Percentiles rank a stretch among this genome's conserved stretches.
Evolutionary conservation across 106 monocot species (phyloP).

Genomic region (Dendrobium officinale): DNA sequence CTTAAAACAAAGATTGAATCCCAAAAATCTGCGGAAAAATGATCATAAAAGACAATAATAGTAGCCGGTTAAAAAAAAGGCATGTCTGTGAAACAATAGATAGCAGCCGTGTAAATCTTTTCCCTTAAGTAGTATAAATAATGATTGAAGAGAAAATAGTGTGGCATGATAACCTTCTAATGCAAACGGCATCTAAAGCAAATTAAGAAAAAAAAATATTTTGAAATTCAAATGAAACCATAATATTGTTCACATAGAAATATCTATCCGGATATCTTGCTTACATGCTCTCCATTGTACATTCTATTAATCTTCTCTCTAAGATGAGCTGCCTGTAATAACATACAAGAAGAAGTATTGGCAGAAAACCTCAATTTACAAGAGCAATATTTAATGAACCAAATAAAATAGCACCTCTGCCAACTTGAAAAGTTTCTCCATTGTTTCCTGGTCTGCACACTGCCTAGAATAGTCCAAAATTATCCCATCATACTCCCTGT

Average conservation of each 20-base stretch:
- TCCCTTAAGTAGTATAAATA: not conserved
- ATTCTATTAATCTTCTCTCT: slow-evolving; percentile 20
- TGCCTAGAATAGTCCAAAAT: slow-evolving; percentile 23
- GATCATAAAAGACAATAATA: not conserved
- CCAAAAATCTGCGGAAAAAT: too few relatives aligned
- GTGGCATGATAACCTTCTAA: not conserved
- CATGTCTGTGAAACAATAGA: not conserved
- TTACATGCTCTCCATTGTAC: slow-evolving; percentile 22
- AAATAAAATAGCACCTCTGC: slow-evolving; percentile 20
- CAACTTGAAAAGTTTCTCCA: slow-evolving; percentile 25
- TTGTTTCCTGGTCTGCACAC: slow-evolving; percentile 6
- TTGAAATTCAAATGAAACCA: not conserved
- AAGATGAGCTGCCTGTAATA: slow-evolving; percentile 19
- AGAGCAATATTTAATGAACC: not conserved
- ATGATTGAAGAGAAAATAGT: not conserved
- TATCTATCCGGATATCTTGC: not conserved
- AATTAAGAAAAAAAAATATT: not conserved
- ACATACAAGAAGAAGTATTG: not conserved
- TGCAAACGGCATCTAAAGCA: not conserved
- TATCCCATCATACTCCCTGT: slow-evolving; percentile 20
- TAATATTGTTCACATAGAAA: not conserved
- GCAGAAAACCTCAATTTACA: not conserved
- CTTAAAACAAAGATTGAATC: not conserved
- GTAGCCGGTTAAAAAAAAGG: not conserved
- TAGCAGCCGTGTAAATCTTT: too few relatives aligned